Base-by-base conservation (phyloP, 2,329 filamentous ascomycete species). In the Septoria linicola region DNA sequence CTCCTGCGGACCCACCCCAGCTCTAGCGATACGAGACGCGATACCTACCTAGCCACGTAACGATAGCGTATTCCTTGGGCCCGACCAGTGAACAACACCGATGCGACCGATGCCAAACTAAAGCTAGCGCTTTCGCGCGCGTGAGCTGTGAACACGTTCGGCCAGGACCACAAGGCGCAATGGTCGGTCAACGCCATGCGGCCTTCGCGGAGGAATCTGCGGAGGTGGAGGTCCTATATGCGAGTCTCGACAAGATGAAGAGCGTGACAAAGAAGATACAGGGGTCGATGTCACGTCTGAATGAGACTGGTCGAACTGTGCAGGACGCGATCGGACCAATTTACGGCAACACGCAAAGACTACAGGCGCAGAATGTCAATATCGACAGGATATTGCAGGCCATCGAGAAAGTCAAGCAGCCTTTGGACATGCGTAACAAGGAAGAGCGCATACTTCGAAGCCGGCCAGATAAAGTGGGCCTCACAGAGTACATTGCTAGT, bases 211-310 rank as follows among this genome's bases (percentile, higher is more conserved):
- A 85, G 71, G 82, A 85, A 72, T 81, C 80, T 66, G 82, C 82
- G 5, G 82, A 85, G 69, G 82, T 85, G 35, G 82, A 85, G 68
- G 82, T 85, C 47, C 70, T 85, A 19, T 80, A 80, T 59, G 81
- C 82, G 49, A 83, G 83, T 60, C 82, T 97, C 56, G 89, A 95
- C 63, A 97, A 96, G 79, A 95, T 95, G 62, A 87, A 90, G 54
- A 83, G 89, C 66, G 80, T 97, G 68, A 96, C 90, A 25, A 96
- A 93, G 76, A 96, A 95, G 76, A 96, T 99, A 49, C 88, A 95
- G 71, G 86, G 88, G 21, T 95, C 89, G 44, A 79, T 96, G 60
- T 81, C 83, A 31, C 82, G 91, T 49, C 78, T 99, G 27, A 90
- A 97, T 63, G 83, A 85, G 31, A 95, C 89, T 46, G 93, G 92